phyloP scores from a whole-genome alignment of 2,329 filamentous ascomycete species.

The Colletotrichum chlorophyti region DNA sequence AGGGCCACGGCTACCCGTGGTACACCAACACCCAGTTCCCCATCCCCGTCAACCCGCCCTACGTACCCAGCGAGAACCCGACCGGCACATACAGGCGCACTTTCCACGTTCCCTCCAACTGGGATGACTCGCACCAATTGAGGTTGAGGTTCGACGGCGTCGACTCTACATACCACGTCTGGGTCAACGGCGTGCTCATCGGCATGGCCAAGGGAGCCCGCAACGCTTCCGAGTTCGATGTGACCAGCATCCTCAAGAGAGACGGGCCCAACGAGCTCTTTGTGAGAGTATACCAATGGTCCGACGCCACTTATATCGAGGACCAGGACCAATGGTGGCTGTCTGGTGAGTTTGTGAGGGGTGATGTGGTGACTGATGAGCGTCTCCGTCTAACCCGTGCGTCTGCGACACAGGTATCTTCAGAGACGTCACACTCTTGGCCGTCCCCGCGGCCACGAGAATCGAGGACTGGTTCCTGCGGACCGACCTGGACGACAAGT shows the following conservation, averaged over 20 bases:
- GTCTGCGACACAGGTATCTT: conserved; percentile 60
- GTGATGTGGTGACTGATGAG: no score
- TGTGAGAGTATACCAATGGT: conserved; percentile 75
- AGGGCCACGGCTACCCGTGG: conserved; percentile 70
- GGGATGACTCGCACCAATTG: conserved; percentile 54
- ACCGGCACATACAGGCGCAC: conserved; percentile 67
- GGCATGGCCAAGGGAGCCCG: conserved; percentile 74
- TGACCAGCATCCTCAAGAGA: conserved; percentile 54
- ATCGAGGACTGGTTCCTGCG: conserved; percentile 67
- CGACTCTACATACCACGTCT: conserved; percentile 74
- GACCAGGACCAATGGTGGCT: conserved; percentile 76
- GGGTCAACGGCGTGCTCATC: conserved; percentile 67
- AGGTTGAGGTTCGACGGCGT: conserved; percentile 75
- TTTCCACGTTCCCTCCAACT: conserved; percentile 59
- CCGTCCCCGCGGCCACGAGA: conserved; percentile 55
- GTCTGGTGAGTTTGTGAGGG: conserved; percentile 60
- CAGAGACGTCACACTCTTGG: conserved; percentile 68
- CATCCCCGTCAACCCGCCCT: conserved; percentile 69
- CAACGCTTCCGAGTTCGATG: conserved; percentile 74
- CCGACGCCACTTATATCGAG: conserved; percentile 73
- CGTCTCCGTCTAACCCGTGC: not conserved
- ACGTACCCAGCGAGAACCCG: conserved; percentile 67
- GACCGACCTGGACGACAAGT: conserved; percentile 57
- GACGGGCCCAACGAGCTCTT: conserved; percentile 59
- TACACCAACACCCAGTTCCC: conserved; percentile 75